These are phyloP conservation scores for Marchantia paleacea DNA, from an alignment of 225 moss, liverwort and hornwort genomes.

Conservation along the genomic window DNA sequence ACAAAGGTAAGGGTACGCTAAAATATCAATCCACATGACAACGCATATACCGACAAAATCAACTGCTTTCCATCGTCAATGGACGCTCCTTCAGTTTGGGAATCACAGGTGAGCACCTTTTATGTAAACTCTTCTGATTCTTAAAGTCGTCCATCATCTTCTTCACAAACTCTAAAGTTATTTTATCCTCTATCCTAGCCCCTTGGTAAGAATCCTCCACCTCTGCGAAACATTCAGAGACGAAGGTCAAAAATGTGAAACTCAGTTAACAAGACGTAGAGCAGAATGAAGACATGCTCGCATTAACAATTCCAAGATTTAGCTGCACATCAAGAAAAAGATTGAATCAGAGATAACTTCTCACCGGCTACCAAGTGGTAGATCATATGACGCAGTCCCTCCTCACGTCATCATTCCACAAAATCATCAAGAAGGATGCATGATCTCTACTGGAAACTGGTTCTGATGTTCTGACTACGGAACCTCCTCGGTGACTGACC, in stretches of 20 bases:
- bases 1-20: too few relatives aligned
- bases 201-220: conserved; percentile 79
- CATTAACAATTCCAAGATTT: neutral
- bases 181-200: conserved; percentile 77
- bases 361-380: neutral
- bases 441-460: too few relatives aligned
- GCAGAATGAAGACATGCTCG: neutral
- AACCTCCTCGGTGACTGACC: too few relatives aligned
- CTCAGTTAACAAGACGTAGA: neutral
- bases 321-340: neutral
- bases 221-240: conserved; percentile 41
- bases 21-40: neutral
- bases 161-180: conserved; percentile 85
- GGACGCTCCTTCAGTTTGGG: neutral
- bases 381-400: neutral
- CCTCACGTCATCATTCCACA: too few relatives aligned
- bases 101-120: conserved; percentile 50
- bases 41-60: neutral
- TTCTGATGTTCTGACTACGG: too few relatives aligned
- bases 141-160: conserved; percentile 97
- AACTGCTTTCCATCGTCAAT: too few relatives aligned
- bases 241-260: neutral
- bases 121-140: conserved; percentile 80
- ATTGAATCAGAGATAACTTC: neutral
- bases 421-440: too few relatives aligned